phyloP scores from a whole-genome alignment of 2,329 filamentous ascomycete species.

The Aspergillus pseudoterreus region DNA sequence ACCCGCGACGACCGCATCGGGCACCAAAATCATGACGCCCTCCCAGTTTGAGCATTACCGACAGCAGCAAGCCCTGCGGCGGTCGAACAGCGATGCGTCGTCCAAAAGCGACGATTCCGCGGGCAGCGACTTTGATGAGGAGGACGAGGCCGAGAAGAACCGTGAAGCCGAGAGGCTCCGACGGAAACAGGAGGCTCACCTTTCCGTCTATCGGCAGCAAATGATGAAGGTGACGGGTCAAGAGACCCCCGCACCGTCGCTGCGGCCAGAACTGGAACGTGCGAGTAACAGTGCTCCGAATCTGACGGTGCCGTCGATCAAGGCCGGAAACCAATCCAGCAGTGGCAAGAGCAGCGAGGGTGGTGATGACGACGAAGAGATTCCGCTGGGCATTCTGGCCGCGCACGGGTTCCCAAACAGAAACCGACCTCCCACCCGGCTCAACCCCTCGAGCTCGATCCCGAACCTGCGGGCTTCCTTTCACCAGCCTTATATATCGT shows the following conservation, averaged over 20 bases:
- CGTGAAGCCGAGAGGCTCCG: conserved; percentile 71
- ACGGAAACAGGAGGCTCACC: conserved; percentile 83
- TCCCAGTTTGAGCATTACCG: conserved; percentile 81
- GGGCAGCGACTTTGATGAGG: conserved; percentile 67
- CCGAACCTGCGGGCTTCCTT: conserved; percentile 64
- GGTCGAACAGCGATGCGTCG: conserved; percentile 49
- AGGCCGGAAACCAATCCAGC: conserved; percentile 34
- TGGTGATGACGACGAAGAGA: conserved; percentile 80
- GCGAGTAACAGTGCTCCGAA: conserved; percentile 62
- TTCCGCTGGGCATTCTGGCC: conserved; percentile 79
- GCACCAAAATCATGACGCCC: conserved; percentile 83
- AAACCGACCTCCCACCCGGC: conserved; percentile 67
- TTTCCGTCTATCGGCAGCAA: conserved; percentile 84
- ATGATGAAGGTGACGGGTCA: conserved; percentile 97
- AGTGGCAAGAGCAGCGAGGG: conserved; percentile 46
- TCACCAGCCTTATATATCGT: conserved; percentile 44
- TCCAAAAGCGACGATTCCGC: conserved; percentile 51
- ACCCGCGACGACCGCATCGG: conserved; percentile 33
- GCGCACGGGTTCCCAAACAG: conserved; percentile 84
- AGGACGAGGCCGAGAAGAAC: conserved; percentile 74
- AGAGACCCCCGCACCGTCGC: conserved; percentile 46
- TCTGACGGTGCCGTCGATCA: conserved; percentile 42
- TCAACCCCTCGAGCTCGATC: conserved; percentile 64
- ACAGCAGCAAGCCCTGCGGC: conserved; percentile 64
- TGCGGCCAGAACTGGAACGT: conserved; percentile 55